These are phyloP conservation scores for Radiomyces spectabilis DNA, from an alignment of 192 early-diverging fungal genomes.

Conservation along the genomic window DNA sequence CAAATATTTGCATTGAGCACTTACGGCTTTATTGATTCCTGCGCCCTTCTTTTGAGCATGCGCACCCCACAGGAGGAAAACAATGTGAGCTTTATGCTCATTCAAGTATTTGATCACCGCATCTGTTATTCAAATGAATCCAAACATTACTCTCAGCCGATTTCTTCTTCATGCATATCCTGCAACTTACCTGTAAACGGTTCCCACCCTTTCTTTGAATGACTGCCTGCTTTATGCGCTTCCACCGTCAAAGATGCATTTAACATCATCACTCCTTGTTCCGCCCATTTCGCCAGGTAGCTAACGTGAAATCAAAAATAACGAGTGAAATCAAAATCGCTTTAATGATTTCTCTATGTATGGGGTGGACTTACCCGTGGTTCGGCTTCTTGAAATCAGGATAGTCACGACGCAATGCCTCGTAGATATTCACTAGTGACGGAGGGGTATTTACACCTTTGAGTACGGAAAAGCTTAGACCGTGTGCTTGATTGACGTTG, in stretches of 20 bases:
- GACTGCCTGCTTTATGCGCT: conserved; percentile 69
- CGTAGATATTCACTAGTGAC: conserved; percentile 89
- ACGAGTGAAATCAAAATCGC: neutral
- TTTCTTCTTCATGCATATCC: too few species aligned
- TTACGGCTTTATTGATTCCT: conserved; percentile 49
- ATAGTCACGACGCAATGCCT: conserved; percentile 64
- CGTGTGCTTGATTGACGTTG: conserved; percentile 71
- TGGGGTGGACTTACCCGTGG: conserved; percentile 51
- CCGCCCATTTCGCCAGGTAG: conserved; percentile 70
- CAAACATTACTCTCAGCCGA: too few species aligned
- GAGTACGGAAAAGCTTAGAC: conserved; percentile 85
- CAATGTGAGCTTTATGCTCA: conserved; percentile 49
- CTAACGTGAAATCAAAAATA: conserved; percentile 5
- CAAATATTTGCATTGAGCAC: neutral
- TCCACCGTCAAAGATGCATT: conserved; percentile 87
- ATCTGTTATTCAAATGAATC: conserved; percentile 35
- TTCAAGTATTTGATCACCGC: conserved; percentile 70
- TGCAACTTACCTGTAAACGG: conserved; percentile 55
- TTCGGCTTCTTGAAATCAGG: conserved; percentile 60
- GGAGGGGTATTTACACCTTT: conserved; percentile 73
- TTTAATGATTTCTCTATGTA: neutral
- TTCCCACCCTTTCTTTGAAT: conserved; percentile 80
- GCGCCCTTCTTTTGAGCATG: conserved; percentile 83
- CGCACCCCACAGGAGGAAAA: conserved; percentile 93
- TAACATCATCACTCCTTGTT: conserved; percentile 83